Base-by-base conservation (phyloP, 192 early-diverging fungal species). In the Spizellomyces sp. region DNA sequence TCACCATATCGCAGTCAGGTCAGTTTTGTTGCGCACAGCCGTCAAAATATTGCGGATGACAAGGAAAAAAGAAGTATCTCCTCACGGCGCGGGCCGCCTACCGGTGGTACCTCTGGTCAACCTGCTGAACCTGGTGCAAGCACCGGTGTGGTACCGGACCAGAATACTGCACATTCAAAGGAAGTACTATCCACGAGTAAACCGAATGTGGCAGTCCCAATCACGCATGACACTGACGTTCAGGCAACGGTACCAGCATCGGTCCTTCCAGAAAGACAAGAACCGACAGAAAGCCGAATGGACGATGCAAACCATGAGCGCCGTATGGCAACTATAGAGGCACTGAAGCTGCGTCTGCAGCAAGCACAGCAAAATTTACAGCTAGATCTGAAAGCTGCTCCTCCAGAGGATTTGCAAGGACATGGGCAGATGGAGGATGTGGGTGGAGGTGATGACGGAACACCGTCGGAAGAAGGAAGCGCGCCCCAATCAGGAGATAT, bases 311-410 rank as follows among this genome's bases (percentile, higher is more conserved):
- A 41, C 9, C 71, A 66, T 47, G 45, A 58, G 57, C 63, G 64
- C 22, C 22, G 71, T 12, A 36, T 74, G 56, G 71, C 71, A n/a
- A 58, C 63, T 7, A 74, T 74, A 14, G 71, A 74, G 22, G 52
- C 55, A 41, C 48, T 74, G 55, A 74, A 74, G 65, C 15, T 41
- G 12, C 63, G 71, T 17, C 48, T 74, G 44, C 71, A 67, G 42
- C 64, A 67, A 44, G 64, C 64, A 48, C 15, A 65, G 27, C 43
- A 65, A 15, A 19, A 41, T 52, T 46, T 65, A 52, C 64, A 65
- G 0, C 47, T 19, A 15, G 64, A 65, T 46, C 36, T 27, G 21
- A 41, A 61, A 22, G 10, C 42, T 48, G 12, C 17, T 54, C 50
- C 50, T 2, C 17, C 50, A n/a, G 12, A n/a, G 0, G 50, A 19